Evolutionary conservation across 352 stramenopile species (phyloP).

Genomic region (Peronospora farinosa): DNA sequence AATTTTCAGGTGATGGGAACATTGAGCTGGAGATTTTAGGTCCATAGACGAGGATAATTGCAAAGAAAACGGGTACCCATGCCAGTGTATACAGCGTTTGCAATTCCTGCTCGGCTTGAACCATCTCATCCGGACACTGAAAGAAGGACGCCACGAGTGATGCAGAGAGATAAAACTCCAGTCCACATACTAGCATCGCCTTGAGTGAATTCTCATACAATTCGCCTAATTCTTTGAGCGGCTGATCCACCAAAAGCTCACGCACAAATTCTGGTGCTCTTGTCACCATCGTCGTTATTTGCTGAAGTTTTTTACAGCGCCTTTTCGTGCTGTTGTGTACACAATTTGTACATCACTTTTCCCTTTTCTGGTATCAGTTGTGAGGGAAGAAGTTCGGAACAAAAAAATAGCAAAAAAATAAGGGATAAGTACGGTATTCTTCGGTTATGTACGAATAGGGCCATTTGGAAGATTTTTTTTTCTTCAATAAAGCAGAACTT

Average conservation of each 20-base stretch:
- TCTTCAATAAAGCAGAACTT: too few species aligned
- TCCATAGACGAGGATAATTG: constrained; percentile 48
- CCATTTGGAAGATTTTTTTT: too few species aligned
- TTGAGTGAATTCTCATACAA: constrained; percentile 56
- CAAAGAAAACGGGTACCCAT: constrained; percentile 46
- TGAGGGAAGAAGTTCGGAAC: too few species aligned
- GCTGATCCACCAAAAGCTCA: constrained; percentile 31
- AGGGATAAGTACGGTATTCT: too few species aligned
- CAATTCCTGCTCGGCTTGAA: constrained; percentile 62
- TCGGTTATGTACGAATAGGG: too few species aligned
- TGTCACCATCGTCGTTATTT: constrained; percentile 2
- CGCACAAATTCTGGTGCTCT: constrained; percentile 16
- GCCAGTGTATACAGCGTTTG: constrained; percentile 59
- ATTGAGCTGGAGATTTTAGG: constrained; percentile 33
- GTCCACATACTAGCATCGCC: constrained; percentile 43
- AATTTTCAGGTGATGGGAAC: constrained; percentile 49
- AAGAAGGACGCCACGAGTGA: constrained; percentile 69
- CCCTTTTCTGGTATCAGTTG: too few species aligned
- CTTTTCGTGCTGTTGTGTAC: background rate
- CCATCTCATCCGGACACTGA: constrained; percentile 39
- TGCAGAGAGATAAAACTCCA: constrained; percentile 72
- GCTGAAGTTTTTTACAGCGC: background rate
- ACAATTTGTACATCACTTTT: background rate
- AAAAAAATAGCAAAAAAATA: too few species aligned
- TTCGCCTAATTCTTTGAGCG: constrained; percentile 31